Evolutionary conservation across 2,329 filamentous ascomycete species (phyloP).

Genomic region (Trichoderma harzianum): DNA sequence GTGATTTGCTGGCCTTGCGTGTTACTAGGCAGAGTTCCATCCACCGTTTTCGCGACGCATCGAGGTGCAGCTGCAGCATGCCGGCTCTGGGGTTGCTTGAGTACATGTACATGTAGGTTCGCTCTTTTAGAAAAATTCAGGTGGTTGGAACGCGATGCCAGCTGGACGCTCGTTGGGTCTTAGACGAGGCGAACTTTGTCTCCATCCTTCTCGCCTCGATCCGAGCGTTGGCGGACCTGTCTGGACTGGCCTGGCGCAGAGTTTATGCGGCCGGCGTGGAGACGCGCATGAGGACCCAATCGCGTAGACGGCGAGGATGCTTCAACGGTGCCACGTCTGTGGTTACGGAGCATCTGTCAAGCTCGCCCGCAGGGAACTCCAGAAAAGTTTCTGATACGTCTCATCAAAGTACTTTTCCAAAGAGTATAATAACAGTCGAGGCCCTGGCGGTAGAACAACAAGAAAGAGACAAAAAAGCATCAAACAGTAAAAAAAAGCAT

Average conservation of each 20-base stretch:
- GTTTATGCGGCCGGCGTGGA: slow-evolving; percentile 6
- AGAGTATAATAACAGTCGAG: slow-evolving; percentile 9
- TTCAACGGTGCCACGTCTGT: slow-evolving; percentile 20
- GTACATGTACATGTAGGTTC: not conserved
- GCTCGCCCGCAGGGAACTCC: slow-evolving; percentile 5
- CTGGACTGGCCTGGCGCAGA: not conserved
- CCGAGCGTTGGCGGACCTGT: not conserved
- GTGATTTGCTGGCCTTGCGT: slow-evolving; percentile 6
- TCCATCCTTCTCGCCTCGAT: not conserved
- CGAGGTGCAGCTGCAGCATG: not conserved
- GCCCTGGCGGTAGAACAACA: not conserved
- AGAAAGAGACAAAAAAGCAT: not conserved
- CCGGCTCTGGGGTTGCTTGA: not conserved
- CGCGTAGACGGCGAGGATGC: slow-evolving; percentile 2
- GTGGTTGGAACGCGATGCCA: not conserved
- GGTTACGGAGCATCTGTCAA: slow-evolving; percentile 6
- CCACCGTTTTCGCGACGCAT: not conserved
- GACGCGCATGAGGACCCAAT: slow-evolving; percentile 18
- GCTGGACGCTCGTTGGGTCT: not conserved
- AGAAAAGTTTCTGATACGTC: slow-evolving; percentile 12
- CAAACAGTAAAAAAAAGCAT: not conserved
- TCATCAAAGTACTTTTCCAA: not conserved
- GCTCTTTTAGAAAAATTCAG: not conserved
- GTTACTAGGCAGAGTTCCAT: not conserved
- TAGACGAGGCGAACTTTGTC: not conserved